Evolutionary conservation across 1,284 basidiomycete species (phyloP), one percentile per base, ranked within the genome.

Genomic region (Trametes pubescens): DNA sequence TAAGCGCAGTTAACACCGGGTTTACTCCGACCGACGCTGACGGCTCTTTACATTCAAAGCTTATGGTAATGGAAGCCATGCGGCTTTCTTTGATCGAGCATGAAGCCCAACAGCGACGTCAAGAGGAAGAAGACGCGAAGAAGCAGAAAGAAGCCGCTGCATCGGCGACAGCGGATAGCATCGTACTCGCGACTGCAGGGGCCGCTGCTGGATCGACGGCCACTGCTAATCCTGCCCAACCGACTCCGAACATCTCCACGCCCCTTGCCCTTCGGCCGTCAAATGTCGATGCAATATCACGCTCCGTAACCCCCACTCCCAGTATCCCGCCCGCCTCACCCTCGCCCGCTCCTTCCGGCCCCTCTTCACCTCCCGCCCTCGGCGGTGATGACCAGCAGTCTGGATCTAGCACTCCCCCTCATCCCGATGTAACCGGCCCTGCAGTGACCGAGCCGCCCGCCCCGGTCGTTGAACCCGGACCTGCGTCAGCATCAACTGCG

Each of bases 31-130:
- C 38, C 18, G 48, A 18, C 9, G 22, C 61, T 52, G 37, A 18
- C 54, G 35, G 38, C 51, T 64, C 13, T 53, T 11, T 16, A 38
- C 29, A 56, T 61, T 40, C 73, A 70, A 72, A 98, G 93, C 80
- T 99, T 52, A 98, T 99, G 96, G 84, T 99, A 59, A 96, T 97
- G 94, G 97, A 99, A 79, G 98, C 97, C 1, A 98, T 99, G 96
- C 89, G 97, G 47, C 81, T 98, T 62, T 98, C 95, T 49, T 82
- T 99, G 68, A 77, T 98, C 58, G 97, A 99, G 70, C 95, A 99
- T 68, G 91, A 93, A 76, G 90, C 90, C 68, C 90, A 91, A 59
- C 90, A 92, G 71, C 81, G 84, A 69, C 87, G 86, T 70, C 85
- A 91, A 71, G 84, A 82, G 61, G 88, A 87, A 69, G 86, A 89